These are phyloP conservation scores for Pseudogymnoascus sp. DNA, from an alignment of 2,329 filamentous ascomycete genomes.

Conservation along the genomic window DNA sequence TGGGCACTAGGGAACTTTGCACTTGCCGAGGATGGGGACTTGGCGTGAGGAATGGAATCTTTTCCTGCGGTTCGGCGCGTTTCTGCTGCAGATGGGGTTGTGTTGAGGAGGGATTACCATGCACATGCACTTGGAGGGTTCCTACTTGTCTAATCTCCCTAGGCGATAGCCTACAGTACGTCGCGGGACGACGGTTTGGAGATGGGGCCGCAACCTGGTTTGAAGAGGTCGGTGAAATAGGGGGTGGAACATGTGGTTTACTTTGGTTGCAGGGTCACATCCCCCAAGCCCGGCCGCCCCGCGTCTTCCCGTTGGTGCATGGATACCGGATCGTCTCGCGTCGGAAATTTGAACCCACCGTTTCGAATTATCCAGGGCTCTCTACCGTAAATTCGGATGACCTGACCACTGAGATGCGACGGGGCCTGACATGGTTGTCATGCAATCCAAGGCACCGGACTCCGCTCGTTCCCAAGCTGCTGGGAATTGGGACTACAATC, in stretches of 20 bases:
- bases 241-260: background rate
- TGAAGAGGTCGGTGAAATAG: background rate
- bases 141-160: background rate
- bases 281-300: background rate
- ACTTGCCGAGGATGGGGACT: background rate
- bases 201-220: background rate
- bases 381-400: background rate
- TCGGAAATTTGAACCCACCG: constrained; percentile 1
- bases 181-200: background rate
- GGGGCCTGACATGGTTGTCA: background rate
- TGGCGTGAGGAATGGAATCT: background rate
- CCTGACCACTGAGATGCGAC: background rate
- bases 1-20: background rate
- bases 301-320: background rate
- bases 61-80: background rate
- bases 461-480: background rate
- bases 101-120: background rate
- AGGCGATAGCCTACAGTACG: background rate
- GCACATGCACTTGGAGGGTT: background rate
- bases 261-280: background rate
- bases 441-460: background rate
- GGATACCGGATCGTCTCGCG: background rate
- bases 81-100: background rate
- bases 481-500: background rate
- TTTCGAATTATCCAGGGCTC: background rate